Evolutionary conservation across 192 early-diverging fungal genomes (phyloP).

Genomic region (Linnemannia hyalina): DNA sequence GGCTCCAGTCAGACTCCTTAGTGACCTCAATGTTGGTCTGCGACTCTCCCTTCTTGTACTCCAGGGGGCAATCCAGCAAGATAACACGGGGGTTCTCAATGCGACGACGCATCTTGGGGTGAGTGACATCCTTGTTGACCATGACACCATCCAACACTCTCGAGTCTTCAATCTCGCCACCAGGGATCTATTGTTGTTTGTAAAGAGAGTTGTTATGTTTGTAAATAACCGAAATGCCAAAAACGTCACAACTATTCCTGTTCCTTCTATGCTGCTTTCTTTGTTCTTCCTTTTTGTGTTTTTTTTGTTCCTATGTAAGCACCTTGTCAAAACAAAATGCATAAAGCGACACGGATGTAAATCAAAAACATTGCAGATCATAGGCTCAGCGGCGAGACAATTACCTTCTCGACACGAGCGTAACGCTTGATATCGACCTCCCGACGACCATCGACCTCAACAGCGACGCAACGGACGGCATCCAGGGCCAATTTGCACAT

Average conservation of each 20-base stretch:
- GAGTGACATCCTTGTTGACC: conserved; percentile 99
- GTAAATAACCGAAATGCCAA: not conserved
- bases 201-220: not conserved
- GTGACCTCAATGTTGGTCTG: conserved; percentile 99
- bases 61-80: conserved; percentile 97
- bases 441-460: conserved; percentile 76
- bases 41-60: conserved; percentile 99
- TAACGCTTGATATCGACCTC: conserved; percentile 99
- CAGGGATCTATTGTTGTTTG: conserved; percentile 79
- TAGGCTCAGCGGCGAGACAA: not conserved
- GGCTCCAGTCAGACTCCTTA: conserved; percentile 96
- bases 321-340: not conserved
- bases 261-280: no score
- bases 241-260: conserved; percentile 2
- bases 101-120: conserved; percentile 95
- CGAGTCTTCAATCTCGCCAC: conserved; percentile 97
- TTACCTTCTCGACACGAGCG: conserved; percentile 96
- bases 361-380: not conserved
- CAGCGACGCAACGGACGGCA: conserved; percentile 93
- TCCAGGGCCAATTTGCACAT: conserved; percentile 98
- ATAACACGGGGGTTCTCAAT: conserved; percentile 98
- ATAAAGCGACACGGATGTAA: not conserved
- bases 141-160: conserved; percentile 97
- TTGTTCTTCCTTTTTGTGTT: not conserved
- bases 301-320: not conserved